A percentile compares a stretch with the other conserved stretches of the same genome.
phyloP scores from a whole-genome alignment of 2,329 filamentous ascomycete species.

The Neopestalotiopsis sp. region DNA sequence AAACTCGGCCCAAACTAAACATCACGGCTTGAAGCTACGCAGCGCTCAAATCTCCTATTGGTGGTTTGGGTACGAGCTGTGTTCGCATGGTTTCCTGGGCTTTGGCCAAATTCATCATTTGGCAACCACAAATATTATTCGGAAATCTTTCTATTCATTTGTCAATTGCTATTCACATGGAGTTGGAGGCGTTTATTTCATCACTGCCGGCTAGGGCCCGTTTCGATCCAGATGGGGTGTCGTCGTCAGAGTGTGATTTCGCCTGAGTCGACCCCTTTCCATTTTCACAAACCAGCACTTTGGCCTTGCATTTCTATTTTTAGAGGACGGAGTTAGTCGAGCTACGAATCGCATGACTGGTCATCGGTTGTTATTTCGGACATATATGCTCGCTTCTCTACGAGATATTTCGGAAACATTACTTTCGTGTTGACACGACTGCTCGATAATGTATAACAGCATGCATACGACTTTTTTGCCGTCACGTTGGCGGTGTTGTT shows the following conservation, averaged over 20 bases:
- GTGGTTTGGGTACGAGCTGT: slow-evolving; percentile 16
- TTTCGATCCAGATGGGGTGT: slow-evolving; percentile 14
- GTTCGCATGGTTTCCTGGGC: slow-evolving; percentile 13
- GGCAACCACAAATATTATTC: slow-evolving; percentile 23
- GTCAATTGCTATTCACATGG: not conserved
- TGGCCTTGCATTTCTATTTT: slow-evolving; percentile 19
- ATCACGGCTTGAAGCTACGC: not conserved
- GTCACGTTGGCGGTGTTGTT: slow-evolving; percentile 1
- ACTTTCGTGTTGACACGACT: slow-evolving; percentile 15
- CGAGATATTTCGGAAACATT: slow-evolving; percentile 18
- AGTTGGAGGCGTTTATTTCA: slow-evolving; percentile 1
- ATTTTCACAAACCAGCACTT: slow-evolving; percentile 21
- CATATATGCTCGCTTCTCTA: slow-evolving; percentile 20
- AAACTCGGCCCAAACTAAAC: slow-evolving; percentile 39
- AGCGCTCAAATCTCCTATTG: slow-evolving; percentile 12
- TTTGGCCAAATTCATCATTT: slow-evolving; percentile 20
- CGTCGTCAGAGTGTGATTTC: slow-evolving; percentile 20
- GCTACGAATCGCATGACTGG: slow-evolving; percentile 30
- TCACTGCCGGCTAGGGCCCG: slow-evolving; percentile 5
- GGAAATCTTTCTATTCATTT: slow-evolving; percentile 14
- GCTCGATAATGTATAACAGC: slow-evolving; percentile 23
- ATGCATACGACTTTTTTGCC: slow-evolving; percentile 17
- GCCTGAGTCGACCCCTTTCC: not conserved
- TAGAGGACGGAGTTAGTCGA: slow-evolving; percentile 25
- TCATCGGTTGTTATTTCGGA: slow-evolving; percentile 30